Conservation (phyloP, 495 filamentous ascomycete species). For the Xylaria cubensis region DNA sequence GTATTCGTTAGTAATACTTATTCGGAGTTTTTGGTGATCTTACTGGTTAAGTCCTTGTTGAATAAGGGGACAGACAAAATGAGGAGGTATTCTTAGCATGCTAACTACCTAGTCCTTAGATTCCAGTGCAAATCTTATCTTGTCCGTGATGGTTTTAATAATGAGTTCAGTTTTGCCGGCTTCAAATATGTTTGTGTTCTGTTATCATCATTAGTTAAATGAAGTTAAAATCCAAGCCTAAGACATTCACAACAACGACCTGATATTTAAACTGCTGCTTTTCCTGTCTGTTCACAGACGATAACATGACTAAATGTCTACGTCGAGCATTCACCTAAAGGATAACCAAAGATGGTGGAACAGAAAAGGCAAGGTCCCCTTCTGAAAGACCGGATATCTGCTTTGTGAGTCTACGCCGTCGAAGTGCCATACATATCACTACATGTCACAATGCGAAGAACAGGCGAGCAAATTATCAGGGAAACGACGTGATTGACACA, state of each 20-base stretch:
- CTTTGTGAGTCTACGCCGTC: background rate
- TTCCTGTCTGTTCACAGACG: too few relatives aligned
- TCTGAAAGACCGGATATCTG: background rate
- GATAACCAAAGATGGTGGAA: background rate
- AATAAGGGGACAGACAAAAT: too few relatives aligned
- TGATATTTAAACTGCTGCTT: too few relatives aligned
- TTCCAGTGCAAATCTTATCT: too few relatives aligned
- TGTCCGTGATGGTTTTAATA: too few relatives aligned
- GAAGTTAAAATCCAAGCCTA: background rate
- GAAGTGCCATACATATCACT: background rate
- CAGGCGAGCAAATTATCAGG: background rate
- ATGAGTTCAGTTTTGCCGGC: too few relatives aligned
- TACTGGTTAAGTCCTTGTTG: too few relatives aligned
- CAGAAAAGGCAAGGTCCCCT: background rate
- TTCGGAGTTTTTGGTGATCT: background rate
- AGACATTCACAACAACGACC: background rate
- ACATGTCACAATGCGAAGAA: background rate
- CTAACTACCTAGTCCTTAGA: too few relatives aligned
- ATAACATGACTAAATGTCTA: background rate
- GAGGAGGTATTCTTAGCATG: too few relatives aligned
- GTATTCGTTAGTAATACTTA: background rate
- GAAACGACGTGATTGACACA: background rate
- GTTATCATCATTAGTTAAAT: background rate
- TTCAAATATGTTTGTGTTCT: too few relatives aligned
- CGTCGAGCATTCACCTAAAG: background rate